Base-by-base conservation (phyloP, 1,139 yeast species). In the Zygoascus hellenicus region DNA sequence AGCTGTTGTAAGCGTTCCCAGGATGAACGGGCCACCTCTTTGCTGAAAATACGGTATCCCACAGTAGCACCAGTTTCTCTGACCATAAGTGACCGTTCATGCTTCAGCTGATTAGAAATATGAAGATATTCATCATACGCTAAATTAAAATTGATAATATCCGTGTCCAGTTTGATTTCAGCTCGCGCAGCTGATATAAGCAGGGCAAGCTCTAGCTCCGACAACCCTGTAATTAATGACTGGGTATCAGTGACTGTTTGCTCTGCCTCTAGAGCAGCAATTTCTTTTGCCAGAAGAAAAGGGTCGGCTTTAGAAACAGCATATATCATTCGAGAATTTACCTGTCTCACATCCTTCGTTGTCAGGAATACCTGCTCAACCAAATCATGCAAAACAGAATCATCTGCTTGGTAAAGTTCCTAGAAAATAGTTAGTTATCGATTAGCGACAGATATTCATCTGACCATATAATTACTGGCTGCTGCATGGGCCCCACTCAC, bases 151-250 rank as follows among this genome's bases (percentile, higher is more conserved):
- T 88, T 90, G 38, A 68, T 58, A 4, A 60, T 55, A 5, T 72
- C 78, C 13, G 79, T 66, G 32, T 77, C 81, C 33, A 75, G 75
- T 57, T 81, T 83, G 49, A 78, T 72, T 16, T 79, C 70, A 51
- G 83, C 81, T 37, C 97, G 70, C 0, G 94, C 84, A 0, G 90
- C 83, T 37, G 89, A 79, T 5, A 89, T 78, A 7, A 85, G 67
- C 33, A 90, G 60, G 7, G 83, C 74, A 43, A 83, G 61, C 59
- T 90, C 96, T 22, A 85, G 63, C 45, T 81, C 82, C 1, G 95
- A 81, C 28, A 88, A 64, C 0, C 83, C 70, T 6, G 67, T 60
- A 2, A 64, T 45, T 28, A 65, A 58, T 26, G 54, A 47, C 43
- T 61, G 64, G 68, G 64, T 39, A 66, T 65, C 48, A 54, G 69